phyloP scores from a whole-genome alignment of 1,284 basidiomycete genomes.

The Sporisorium sorghi region DNA sequence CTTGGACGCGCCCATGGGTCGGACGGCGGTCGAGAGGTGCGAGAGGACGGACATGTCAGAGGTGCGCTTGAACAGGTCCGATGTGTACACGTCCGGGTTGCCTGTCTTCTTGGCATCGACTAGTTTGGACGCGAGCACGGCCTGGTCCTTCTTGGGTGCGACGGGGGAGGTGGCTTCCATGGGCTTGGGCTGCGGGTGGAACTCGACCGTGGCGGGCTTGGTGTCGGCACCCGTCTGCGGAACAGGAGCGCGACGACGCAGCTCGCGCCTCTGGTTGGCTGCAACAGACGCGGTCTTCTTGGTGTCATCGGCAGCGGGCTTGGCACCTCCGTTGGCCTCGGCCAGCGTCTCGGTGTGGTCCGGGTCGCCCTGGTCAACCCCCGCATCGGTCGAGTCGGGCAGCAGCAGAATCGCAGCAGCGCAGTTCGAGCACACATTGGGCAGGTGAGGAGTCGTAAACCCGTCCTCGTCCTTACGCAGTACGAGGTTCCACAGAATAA shows the following conservation, averaged over 20 bases:
- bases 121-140: constrained; percentile 13
- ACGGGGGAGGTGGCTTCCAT: neutral
- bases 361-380: constrained; percentile 11
- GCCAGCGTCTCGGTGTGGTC: constrained; percentile 19
- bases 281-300: neutral
- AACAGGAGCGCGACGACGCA: neutral
- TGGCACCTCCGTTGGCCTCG: constrained; percentile 10
- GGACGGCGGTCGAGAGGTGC: constrained; percentile 49
- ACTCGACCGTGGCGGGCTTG: neutral
- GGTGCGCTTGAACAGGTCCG: constrained; percentile 33
- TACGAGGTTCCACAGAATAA: constrained; percentile 56
- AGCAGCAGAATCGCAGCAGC: constrained; percentile 49
- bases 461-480: constrained; percentile 54
- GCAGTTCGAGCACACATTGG: constrained; percentile 52
- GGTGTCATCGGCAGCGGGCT: neutral
- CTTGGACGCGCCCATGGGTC: constrained; percentile 24
- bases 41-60: constrained; percentile 45
- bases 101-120: constrained; percentile 40
- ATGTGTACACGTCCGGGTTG: constrained; percentile 8
- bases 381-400: constrained; percentile 30
- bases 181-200: neutral
- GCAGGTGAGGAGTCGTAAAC: constrained; percentile 52
- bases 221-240: neutral
- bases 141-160: neutral
- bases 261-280: neutral